Percentiles rank a stretch among this genome's conserved stretches.
Conservation (phyloP, 306 rosid species). For the Gleditsia sinensis region DNA sequence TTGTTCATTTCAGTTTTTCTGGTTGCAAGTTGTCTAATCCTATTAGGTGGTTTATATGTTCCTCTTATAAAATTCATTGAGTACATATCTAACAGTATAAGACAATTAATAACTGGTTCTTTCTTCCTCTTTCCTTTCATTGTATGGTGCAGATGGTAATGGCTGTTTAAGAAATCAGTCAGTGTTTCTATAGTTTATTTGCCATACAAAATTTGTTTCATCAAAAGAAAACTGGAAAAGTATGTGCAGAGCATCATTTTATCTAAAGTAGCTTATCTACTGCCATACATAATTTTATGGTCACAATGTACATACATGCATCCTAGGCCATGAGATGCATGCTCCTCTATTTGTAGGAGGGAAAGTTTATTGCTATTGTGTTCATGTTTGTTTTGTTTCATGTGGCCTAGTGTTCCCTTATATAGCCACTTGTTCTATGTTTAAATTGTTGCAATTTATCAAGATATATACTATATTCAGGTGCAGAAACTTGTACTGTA, state of each 20-base stretch:
- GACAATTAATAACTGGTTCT: neutral
- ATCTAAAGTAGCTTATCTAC: neutral
- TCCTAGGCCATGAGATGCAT: neutral
- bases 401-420: neutral
- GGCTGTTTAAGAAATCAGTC: neutral
- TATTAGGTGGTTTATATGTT: slow-evolving; percentile 11
- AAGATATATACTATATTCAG: slow-evolving; percentile 44
- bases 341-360: neutral
- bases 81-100: neutral
- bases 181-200: neutral
- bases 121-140: slow-evolving; percentile 1
- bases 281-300: neutral
- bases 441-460: slow-evolving; percentile 5
- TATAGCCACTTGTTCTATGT: neutral
- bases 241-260: neutral
- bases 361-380: slow-evolving; percentile 13
- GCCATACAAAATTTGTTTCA: neutral
- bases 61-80: neutral
- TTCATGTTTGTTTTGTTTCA: neutral
- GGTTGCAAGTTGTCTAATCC: neutral
- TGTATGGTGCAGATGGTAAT: neutral
- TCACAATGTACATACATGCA: neutral
- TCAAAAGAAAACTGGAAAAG: neutral
- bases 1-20: neutral
- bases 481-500: slow-evolving; percentile 48